Evolutionary conservation across 257 asterid genomes (phyloP).

Genomic region (Handroanthus guayacan): DNA sequence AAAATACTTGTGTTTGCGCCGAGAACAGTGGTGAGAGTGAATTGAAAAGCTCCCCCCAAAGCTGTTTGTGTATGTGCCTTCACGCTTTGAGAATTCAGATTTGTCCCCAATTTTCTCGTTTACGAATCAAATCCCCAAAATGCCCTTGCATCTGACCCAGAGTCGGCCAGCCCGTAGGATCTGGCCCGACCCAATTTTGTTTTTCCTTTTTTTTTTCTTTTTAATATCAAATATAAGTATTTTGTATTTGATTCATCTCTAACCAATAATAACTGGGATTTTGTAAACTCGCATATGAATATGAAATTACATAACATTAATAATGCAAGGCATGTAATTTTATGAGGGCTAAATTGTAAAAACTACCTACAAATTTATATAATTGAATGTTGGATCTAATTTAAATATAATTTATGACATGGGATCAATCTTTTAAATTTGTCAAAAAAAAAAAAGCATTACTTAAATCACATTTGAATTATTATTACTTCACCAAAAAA

Average conservation of each 20-base stretch:
- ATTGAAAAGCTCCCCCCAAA: neutral
- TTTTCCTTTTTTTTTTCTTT: neutral
- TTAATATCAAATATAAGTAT: neutral
- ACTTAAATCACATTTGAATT: too few relatives aligned
- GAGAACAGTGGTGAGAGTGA: neutral
- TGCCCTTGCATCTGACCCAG: neutral
- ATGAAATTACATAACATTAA: too few relatives aligned
- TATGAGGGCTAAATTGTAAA: neutral
- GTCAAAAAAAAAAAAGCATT: too few relatives aligned
- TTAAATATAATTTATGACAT: neutral
- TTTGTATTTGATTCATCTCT: too few relatives aligned
- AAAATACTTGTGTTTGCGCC: neutral
- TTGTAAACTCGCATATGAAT: too few relatives aligned
- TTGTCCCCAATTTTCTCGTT: constrained; percentile 15
- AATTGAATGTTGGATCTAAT: too few relatives aligned
- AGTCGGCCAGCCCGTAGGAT: neutral
- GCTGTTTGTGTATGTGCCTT: neutral
- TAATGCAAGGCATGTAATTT: neutral
- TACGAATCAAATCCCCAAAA: neutral
- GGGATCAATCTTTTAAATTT: neutral
- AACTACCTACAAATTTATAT: neutral
- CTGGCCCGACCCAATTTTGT: neutral
- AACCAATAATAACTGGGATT: too few relatives aligned
- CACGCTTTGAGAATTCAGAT: neutral
- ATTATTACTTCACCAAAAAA: too few relatives aligned